Evolutionary conservation across 768 basidiomycete genomes (phyloP).

Genomic region (Rhodotorula diobovata): DNA sequence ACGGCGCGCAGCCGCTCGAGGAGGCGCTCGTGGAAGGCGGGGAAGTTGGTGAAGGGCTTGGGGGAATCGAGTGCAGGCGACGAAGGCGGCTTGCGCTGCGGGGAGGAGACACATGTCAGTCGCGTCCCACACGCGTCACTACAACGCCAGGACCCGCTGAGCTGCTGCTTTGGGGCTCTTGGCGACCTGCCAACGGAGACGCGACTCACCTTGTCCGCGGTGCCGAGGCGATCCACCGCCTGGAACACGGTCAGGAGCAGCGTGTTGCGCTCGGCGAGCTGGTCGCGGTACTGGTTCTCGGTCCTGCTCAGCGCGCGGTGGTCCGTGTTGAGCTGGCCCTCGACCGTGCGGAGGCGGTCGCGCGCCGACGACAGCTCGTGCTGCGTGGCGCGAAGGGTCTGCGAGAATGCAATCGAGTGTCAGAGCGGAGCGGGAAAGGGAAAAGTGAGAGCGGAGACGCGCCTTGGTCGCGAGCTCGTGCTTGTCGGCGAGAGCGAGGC

Average conservation of each 20-base stretch:
- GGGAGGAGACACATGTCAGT: neutral
- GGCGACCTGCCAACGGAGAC: neutral
- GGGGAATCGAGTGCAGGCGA: conserved; percentile 50
- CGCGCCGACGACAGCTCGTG: conserved; percentile 61
- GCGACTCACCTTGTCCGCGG: conserved; percentile 79
- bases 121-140: neutral
- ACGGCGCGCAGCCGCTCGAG: conserved; percentile 79
- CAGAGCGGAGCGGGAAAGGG: neutral
- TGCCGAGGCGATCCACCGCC: conserved; percentile 88
- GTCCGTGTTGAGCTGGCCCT: conserved; percentile 72
- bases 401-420: neutral
- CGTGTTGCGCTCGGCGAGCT: conserved; percentile 87
- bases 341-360: conserved; percentile 65
- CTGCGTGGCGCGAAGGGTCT: conserved; percentile 63
- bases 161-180: no score
- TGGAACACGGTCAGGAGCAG: conserved; percentile 87
- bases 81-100: conserved; percentile 16
- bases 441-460: conserved; percentile 11
- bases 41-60: conserved; percentile 83
- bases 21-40: conserved; percentile 89
- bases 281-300: conserved; percentile 81
- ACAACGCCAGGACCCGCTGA: neutral
- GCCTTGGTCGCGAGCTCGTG: conserved; percentile 65
- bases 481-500: conserved; percentile 82
- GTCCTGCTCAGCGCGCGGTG: conserved; percentile 65